Evolutionary conservation across 805 yeast genomes (phyloP).

Genomic region (Pichia nanzhaoensis): DNA sequence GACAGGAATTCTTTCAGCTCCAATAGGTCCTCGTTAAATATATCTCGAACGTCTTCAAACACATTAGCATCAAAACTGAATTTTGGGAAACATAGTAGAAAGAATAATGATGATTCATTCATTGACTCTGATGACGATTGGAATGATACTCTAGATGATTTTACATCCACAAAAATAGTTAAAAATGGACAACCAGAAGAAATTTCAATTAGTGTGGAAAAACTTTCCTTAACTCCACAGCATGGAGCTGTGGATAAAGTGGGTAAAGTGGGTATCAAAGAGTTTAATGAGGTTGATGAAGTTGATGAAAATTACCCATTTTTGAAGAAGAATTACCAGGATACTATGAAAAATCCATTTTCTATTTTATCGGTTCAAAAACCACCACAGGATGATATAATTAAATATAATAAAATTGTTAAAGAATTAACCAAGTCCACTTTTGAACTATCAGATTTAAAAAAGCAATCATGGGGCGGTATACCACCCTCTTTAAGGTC

Average conservation of each 20-base stretch:
- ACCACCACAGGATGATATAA: conserved; percentile 36
- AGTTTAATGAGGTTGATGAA: conserved; percentile 8
- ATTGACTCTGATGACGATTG: conserved; percentile 13
- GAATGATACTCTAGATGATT: conserved; percentile 10
- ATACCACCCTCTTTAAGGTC: conserved; percentile 78
- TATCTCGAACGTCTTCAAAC: conserved; percentile 9
- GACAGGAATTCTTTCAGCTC: conserved; percentile 8
- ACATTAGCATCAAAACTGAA: not conserved
- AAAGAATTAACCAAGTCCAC: conserved; percentile 44
- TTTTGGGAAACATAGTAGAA: not conserved
- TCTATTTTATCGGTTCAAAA: conserved; percentile 26
- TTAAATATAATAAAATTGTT: conserved; percentile 63
- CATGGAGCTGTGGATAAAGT: conserved; percentile 59
- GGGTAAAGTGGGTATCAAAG: conserved; percentile 23
- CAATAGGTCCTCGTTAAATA: conserved; percentile 9
- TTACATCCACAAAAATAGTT: not conserved
- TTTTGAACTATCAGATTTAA: conserved; percentile 64
- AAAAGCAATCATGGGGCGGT: conserved; percentile 90
- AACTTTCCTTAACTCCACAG: conserved; percentile 38
- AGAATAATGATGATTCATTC: not conserved
- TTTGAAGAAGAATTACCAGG: conserved; percentile 27
- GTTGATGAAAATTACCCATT: conserved; percentile 19
- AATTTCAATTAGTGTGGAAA: not conserved
- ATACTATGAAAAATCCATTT: conserved; percentile 39
- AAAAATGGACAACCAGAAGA: conserved; percentile 7